Conservation (phyloP, 768 basidiomycete genomes). For the Tricholoma bakamatsutake region DNA sequence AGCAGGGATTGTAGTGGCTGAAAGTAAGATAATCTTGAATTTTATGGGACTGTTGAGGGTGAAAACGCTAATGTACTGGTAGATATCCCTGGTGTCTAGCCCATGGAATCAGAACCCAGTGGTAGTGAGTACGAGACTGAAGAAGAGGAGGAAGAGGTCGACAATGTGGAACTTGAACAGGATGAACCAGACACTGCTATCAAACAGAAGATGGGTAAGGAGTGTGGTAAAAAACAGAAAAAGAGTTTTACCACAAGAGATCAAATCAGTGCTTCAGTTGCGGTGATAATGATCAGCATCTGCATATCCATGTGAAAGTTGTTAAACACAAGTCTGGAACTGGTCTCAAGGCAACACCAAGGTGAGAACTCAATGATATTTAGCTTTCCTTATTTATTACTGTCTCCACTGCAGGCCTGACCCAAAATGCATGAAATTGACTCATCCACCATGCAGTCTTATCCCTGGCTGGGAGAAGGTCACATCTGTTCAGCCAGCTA, state of each 20-base stretch:
- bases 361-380: not conserved
- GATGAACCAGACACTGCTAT: not conserved
- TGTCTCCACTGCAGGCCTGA: not conserved
- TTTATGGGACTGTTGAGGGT: not conserved
- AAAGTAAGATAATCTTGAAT: not conserved
- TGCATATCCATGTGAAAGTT: not conserved
- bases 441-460: not conserved
- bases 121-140: not conserved
- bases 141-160: not conserved
- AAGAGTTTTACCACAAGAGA: not conserved
- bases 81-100: not conserved
- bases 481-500: not conserved
- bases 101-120: not conserved
- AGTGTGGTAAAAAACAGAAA: slow-evolving; percentile 1
- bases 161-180: not conserved
- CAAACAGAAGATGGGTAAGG: not conserved
- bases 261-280: not conserved
- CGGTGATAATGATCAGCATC: not conserved
- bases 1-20: too few relatives aligned
- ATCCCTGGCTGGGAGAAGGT: not conserved
- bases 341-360: not conserved
- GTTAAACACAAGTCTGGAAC: not conserved
- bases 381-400: not conserved
- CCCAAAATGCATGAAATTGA: not conserved
- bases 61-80: not conserved